Percentiles rank a stretch among this genome's conserved stretches.
Conservation (phyloP, 2,329 filamentous ascomycete genomes). For the Aspergillus phoenicis region DNA sequence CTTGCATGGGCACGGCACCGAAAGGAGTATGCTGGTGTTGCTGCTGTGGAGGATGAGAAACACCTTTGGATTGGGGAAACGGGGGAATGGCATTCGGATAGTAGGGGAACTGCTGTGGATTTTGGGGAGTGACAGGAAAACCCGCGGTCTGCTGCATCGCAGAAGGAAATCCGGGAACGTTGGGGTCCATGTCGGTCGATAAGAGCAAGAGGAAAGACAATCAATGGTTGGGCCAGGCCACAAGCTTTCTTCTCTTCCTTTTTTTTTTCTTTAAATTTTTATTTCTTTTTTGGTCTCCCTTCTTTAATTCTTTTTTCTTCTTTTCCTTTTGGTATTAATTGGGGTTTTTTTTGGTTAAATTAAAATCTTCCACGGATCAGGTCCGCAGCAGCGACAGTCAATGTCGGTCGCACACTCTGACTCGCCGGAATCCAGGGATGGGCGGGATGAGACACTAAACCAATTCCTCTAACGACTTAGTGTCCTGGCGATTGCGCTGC, state of each 20-base stretch:
- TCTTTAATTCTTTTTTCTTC: background rate
- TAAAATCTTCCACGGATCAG: slow-evolving; percentile 9
- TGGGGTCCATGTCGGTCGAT: slow-evolving; percentile 33
- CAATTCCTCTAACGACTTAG: slow-evolving; percentile 9
- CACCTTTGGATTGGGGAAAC: slow-evolving; percentile 37
- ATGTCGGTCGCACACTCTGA: slow-evolving; percentile 11
- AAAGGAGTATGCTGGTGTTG: slow-evolving; percentile 32
- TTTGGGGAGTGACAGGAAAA: slow-evolving; percentile 39
- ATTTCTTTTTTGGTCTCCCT: background rate
- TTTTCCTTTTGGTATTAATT: background rate
- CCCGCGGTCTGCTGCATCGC: slow-evolving; percentile 29
- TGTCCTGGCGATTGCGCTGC: slow-evolving; percentile 4
- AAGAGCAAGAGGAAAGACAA: slow-evolving; percentile 9
- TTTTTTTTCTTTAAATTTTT: background rate
- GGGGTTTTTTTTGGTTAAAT: background rate
- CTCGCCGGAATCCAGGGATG: slow-evolving; percentile 20
- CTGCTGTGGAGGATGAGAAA: slow-evolving; percentile 31
- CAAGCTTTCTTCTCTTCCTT: background rate
- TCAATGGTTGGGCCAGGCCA: slow-evolving; percentile 10
- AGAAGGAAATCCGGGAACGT: slow-evolving; percentile 31
- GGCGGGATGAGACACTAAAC: slow-evolving; percentile 9
- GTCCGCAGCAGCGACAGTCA: slow-evolving; percentile 7
- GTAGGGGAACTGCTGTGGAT: slow-evolving; percentile 39
- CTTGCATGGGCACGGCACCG: slow-evolving; percentile 39
- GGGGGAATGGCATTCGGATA: slow-evolving; percentile 38